Evolutionary conservation across 1,284 basidiomycete species (phyloP).

Genomic region (Coniophora puteana): DNA sequence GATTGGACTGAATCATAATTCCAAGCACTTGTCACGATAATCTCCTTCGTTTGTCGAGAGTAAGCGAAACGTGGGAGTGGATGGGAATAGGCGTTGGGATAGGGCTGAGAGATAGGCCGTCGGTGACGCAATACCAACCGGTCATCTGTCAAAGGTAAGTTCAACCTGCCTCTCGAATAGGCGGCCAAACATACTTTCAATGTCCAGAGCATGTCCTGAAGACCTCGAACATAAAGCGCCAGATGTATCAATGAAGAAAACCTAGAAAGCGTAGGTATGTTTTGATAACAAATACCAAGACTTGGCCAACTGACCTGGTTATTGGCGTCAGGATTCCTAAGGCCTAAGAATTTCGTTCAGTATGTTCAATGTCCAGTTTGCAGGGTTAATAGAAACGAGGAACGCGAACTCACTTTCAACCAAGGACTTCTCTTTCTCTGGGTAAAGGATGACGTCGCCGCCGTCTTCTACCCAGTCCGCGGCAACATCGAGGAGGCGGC

Average conservation of each 20-base stretch:
- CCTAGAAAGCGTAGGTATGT: constrained; percentile 33
- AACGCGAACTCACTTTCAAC: constrained; percentile 57
- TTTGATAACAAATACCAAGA: neutral
- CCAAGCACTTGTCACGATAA: constrained; percentile 59
- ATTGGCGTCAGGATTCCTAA: constrained; percentile 62
- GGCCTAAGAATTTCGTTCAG: constrained; percentile 35
- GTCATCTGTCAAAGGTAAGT: constrained; percentile 39
- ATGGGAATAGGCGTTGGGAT: constrained; percentile 72
- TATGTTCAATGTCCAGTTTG: neutral
- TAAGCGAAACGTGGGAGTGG: constrained; percentile 70
- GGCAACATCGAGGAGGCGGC: constrained; percentile 61
- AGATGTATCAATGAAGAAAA: constrained; percentile 76
- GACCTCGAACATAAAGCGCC: constrained; percentile 72
- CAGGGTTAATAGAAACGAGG: neutral
- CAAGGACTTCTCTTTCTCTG: constrained; percentile 66
- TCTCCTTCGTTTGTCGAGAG: constrained; percentile 47
- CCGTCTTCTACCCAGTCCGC: constrained; percentile 59
- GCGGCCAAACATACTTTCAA: constrained; percentile 52
- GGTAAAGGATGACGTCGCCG: constrained; percentile 60
- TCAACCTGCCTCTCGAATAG: constrained; percentile 8
- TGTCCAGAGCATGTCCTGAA: constrained; percentile 77
- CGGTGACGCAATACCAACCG: constrained; percentile 68
- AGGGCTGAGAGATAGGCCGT: constrained; percentile 67
- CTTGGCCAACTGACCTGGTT: constrained; percentile 53
- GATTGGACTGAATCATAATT: constrained; percentile 57